Conservation (phyloP, 306 rosid genomes). For the Quercus wislizeni region DNA sequence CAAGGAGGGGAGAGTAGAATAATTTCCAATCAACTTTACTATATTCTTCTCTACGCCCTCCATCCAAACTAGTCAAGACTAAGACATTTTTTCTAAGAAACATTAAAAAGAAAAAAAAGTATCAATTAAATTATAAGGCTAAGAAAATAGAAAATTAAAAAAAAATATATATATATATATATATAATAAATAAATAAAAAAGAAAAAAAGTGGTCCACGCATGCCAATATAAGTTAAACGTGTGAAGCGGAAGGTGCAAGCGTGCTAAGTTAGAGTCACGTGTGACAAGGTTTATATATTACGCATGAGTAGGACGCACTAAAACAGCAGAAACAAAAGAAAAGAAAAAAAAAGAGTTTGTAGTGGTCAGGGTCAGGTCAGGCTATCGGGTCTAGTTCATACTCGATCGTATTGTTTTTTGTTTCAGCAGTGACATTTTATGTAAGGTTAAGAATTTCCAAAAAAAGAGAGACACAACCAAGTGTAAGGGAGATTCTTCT, state of each 20-base stretch:
- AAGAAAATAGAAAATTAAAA: not conserved
- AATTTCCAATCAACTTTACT: too few relatives aligned
- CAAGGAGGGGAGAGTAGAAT: accelerated
- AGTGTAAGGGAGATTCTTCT: not conserved
- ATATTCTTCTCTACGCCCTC: too few relatives aligned
- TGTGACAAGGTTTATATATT: conserved; percentile 59
- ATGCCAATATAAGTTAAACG: conserved; percentile 35
- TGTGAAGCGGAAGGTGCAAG: conserved; percentile 16
- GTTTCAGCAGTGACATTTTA: too few relatives aligned
- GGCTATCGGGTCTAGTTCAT: conserved; percentile 19
- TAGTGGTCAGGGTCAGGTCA: conserved; percentile 28
- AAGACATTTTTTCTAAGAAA: too few relatives aligned
- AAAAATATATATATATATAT: too few relatives aligned
- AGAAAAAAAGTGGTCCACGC: conserved; percentile 44
- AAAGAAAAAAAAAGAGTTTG: conserved; percentile 3
- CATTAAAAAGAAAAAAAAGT: not conserved
- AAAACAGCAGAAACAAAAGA: not conserved
- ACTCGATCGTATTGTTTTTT: conserved; percentile 18
- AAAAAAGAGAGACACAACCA: conserved; percentile 29
- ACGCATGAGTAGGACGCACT: conserved; percentile 27
- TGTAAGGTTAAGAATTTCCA: not conserved
- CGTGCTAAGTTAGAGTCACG: conserved; percentile 51
- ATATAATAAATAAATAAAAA: not conserved
- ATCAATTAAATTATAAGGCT: too few relatives aligned
- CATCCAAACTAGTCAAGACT: too few relatives aligned